Evolutionary conservation across 139 green algal species (phyloP).

Genomic region (Chlamydomonas sp.): DNA sequence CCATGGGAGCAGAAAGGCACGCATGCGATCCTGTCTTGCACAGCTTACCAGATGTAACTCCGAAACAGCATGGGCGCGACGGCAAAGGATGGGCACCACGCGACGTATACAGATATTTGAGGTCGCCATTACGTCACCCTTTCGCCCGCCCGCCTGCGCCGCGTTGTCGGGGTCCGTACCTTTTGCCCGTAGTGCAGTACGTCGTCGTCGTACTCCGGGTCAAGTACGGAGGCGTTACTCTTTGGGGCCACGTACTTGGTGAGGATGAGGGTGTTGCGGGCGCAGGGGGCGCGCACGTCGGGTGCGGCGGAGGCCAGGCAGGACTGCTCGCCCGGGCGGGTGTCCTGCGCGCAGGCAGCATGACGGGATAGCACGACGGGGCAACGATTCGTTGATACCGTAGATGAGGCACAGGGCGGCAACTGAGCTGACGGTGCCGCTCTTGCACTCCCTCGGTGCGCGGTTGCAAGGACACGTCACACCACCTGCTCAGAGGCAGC

Average conservation of each 20-base stretch:
- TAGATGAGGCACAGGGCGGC: neutral
- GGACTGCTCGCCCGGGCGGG: constrained; percentile 47
- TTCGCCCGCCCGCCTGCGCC: neutral
- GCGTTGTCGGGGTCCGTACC: neutral
- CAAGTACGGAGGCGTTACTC: constrained; percentile 29
- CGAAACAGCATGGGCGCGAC: no score
- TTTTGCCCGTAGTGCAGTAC: constrained; percentile 58
- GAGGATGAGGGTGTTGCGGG: constrained; percentile 65
- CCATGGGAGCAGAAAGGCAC: no score
- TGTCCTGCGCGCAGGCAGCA: constrained; percentile 34
- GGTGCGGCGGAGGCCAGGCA: constrained; percentile 58
- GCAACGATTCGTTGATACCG: neutral
- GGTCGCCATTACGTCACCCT: no score
- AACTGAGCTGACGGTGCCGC: no score
- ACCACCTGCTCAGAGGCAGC: no score
- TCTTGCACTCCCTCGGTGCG: no score
- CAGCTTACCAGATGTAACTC: no score
- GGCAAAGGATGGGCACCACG: no score
- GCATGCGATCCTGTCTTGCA: no score
- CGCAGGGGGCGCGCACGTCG: constrained; percentile 47
- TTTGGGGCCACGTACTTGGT: constrained; percentile 51
- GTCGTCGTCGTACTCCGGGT: constrained; percentile 58
- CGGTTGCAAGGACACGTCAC: no score
- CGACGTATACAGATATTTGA: no score
- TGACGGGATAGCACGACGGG: neutral